Conservation (phyloP, 2,329 filamentous ascomycete species). For the Hypoxylon sp. region DNA sequence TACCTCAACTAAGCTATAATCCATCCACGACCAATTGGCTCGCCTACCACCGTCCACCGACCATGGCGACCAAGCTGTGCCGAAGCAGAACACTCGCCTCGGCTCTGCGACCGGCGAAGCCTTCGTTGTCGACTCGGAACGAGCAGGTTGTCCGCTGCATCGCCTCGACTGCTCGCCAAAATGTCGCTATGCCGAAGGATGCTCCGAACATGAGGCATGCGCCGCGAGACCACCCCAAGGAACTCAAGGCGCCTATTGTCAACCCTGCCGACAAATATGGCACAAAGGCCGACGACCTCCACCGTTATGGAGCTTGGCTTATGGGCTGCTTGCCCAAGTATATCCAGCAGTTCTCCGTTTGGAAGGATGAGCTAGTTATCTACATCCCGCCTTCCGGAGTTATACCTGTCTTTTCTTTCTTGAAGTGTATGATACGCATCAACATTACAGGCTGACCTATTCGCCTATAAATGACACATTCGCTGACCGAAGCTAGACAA, state of each 20-base stretch:
- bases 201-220: constrained; percentile 76
- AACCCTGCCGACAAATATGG: constrained; percentile 95
- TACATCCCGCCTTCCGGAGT: constrained; percentile 91
- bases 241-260: constrained; percentile 82
- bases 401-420: constrained; percentile 91
- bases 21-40: constrained; percentile 60
- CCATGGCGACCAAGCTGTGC: constrained; percentile 73
- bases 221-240: constrained; percentile 68
- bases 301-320: constrained; percentile 95
- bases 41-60: constrained; percentile 53
- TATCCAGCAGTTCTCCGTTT: constrained; percentile 98
- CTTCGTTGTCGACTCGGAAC: constrained; percentile 58
- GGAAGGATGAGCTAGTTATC: constrained; percentile 98
- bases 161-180: constrained; percentile 61
- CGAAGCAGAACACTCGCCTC: constrained; percentile 69
- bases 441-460: background rate
- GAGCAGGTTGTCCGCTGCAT: constrained; percentile 63
- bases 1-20: constrained; percentile 34
- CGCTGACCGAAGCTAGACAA: constrained; percentile 72
- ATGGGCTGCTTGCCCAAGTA: constrained; percentile 98
- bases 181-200: constrained; percentile 71
- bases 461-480: background rate
- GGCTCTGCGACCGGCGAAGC: constrained; percentile 66
- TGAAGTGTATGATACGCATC: constrained; percentile 73
- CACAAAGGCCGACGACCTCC: constrained; percentile 86